Percentiles rank a stretch among this genome's conserved stretches.
Evolutionary conservation across 805 yeast genomes (phyloP).

Genomic region (Deakozyma indianensis): DNA sequence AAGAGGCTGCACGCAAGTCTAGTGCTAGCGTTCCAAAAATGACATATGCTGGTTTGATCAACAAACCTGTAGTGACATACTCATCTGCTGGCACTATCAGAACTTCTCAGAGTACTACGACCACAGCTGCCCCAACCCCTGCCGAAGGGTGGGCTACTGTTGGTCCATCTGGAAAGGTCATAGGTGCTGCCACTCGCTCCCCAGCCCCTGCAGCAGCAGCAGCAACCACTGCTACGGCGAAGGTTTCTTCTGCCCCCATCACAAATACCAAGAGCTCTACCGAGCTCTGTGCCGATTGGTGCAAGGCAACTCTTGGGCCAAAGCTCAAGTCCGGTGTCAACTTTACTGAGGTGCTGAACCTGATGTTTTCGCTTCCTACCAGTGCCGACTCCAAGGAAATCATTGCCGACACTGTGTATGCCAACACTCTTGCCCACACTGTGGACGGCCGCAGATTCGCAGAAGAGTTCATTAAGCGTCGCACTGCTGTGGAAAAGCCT

Average conservation of each 20-base stretch:
- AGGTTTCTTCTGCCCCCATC: neutral
- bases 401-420: conserved; percentile 83
- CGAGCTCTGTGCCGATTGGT: conserved; percentile 17
- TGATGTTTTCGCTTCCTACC: conserved; percentile 69
- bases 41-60: neutral
- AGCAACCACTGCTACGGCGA: neutral
- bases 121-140: neutral
- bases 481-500: conserved; percentile 50
- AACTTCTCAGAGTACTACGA: neutral
- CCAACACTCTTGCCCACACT: conserved; percentile 53
- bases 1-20: neutral
- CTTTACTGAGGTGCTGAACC: conserved; percentile 61
- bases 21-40: neutral
- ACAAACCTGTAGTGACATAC: neutral
- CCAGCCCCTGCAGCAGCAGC: neutral
- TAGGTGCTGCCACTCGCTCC: too few relatives aligned
- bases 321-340: conserved; percentile 64
- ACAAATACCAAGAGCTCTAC: neutral
- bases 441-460: conserved; percentile 96
- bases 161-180: neutral
- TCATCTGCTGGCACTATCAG: neutral
- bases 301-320: conserved; percentile 19
- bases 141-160: conserved; percentile 1
- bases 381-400: conserved; percentile 64
- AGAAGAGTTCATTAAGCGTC: conserved; percentile 68